These are phyloP conservation scores for Leccinum fallax DNA, from an alignment of 1,284 basidiomycete species.

Conservation along the genomic window DNA sequence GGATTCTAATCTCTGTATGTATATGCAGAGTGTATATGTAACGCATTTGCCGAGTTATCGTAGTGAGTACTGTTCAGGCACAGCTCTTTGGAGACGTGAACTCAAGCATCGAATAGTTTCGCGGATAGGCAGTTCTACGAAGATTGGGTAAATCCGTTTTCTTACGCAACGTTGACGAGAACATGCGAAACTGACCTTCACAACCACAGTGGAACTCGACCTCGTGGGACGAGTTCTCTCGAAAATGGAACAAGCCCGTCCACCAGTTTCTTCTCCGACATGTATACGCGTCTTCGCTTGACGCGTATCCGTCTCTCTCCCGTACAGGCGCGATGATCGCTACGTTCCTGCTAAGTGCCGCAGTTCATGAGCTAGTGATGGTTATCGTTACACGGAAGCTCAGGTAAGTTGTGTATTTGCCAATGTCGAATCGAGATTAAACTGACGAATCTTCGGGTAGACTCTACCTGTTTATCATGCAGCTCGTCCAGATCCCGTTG, in stretches of 20 bases:
- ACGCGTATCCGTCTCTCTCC: constrained; percentile 70
- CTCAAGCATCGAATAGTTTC: constrained; percentile 58
- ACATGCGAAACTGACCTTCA: constrained; percentile 1
- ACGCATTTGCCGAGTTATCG: constrained; percentile 91
- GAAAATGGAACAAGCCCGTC: constrained; percentile 95
- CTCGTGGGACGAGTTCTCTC: constrained; percentile 94
- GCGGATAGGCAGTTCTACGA: constrained; percentile 97
- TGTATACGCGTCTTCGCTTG: constrained; percentile 89
- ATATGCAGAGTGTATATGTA: constrained; percentile 85
- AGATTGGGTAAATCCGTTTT: constrained; percentile 71
- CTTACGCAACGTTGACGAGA: constrained; percentile 3
- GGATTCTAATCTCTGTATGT: constrained; percentile 1
- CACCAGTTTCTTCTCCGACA: constrained; percentile 92
- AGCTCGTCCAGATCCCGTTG: constrained; percentile 91
- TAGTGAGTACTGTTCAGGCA: constrained; percentile 49
- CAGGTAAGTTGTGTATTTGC: constrained; percentile 43
- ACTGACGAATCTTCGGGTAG: constrained; percentile 37
- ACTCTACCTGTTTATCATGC: constrained; percentile 76
- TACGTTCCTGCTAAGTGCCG: constrained; percentile 89
- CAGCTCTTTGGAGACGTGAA: not conserved
- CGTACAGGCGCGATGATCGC: constrained; percentile 82
- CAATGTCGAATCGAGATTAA: not conserved
- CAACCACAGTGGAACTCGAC: constrained; percentile 86
- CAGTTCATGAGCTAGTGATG: constrained; percentile 96
- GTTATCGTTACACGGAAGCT: constrained; percentile 92